phyloP scores from a whole-genome alignment of 495 filamentous ascomycete species.

The Lasiosphaeris hirsuta region DNA sequence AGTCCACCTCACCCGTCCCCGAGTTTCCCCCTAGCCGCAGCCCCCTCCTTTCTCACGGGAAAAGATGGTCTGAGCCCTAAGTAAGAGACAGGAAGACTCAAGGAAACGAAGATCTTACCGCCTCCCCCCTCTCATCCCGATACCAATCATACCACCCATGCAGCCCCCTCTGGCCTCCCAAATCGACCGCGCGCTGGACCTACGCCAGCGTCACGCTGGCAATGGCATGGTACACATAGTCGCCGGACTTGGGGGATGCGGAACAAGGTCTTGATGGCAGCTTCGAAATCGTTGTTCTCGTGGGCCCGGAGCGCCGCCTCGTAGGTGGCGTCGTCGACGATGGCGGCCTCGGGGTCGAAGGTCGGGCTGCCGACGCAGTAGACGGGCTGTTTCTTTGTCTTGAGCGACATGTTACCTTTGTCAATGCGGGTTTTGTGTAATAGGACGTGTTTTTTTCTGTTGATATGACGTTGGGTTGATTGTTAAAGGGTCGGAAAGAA shows the following conservation, averaged over 20 bases:
- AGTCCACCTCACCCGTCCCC: too few species aligned
- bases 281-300: slow-evolving; percentile 43
- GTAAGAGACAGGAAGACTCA: too few species aligned
- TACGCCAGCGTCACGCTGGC: slow-evolving; percentile 48
- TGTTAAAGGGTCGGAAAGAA: too few species aligned
- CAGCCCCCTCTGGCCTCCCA: slow-evolving; percentile 41
- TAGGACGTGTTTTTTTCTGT: too few species aligned
- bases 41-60: background rate
- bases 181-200: slow-evolving; percentile 49
- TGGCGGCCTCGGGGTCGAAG: slow-evolving; percentile 13
- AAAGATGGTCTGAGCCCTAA: slow-evolving; percentile 9
- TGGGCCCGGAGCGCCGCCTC: slow-evolving; percentile 24
- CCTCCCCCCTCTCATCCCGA: slow-evolving; percentile 30
- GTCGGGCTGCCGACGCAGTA: slow-evolving; percentile 6
- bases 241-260: slow-evolving; percentile 44
- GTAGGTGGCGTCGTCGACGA: slow-evolving; percentile 12
- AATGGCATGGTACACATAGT: slow-evolving; percentile 57
- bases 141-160: slow-evolving; percentile 38
- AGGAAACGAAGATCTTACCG: slow-evolving; percentile 15
- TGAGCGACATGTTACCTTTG: too few species aligned
- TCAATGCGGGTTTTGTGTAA: too few species aligned
- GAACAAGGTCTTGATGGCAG: slow-evolving; percentile 53
- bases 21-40: too few species aligned
- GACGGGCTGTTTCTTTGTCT: too few species aligned
- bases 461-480: too few species aligned